Evolutionary conservation across 768 basidiomycete genomes (phyloP), one percentile per base, ranked within the genome.

Genomic region (Solioccasus polychromus): DNA sequence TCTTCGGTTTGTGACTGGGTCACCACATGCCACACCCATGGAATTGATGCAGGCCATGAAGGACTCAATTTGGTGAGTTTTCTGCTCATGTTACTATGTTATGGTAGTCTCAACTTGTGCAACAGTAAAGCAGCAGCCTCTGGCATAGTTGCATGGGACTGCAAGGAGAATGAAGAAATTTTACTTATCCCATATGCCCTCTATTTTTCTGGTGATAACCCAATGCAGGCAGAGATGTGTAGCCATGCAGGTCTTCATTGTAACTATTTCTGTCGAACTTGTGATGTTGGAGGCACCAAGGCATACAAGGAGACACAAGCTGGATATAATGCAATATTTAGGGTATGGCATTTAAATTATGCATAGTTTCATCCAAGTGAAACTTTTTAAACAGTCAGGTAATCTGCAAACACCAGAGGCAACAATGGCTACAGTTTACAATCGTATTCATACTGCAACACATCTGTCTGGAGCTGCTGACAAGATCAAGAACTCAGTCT

Each of bases 201-300:
- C 18, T 69, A 64, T 29, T 45, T 51, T 0, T 67, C 66, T 0
- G 70, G 65, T 0, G 70, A 74, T 42, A 75, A 74, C 48, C 73
- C 71, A 0, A 57, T 68, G 48, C 44, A 45, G 5, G 17, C 37
- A 0, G 36, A 45, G 11, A 22, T 54, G 2, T 64, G 59, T 4
- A 62, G 64, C 0, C 76, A 78, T 24, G 71, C 70, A 30, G 71
- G 75, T 1, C 54, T 60, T 0, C 59, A 64, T 1, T 71, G 71
- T 10, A 77, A 76, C 30, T 48, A 58, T 8, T 64, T 59, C 4
- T 79, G 76, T 42, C 52, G 65, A 2, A 71, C 69, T 51, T 76
- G 73, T 35, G 1, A 59, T 32, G 60, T 63, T 14, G 70, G 75
- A 2, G 69, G 74, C 0, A 55, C 62, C 0, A 57, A 64, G 20